Conservation (phyloP, 2,329 filamentous ascomycete species). For the Daldinia sp. region DNA sequence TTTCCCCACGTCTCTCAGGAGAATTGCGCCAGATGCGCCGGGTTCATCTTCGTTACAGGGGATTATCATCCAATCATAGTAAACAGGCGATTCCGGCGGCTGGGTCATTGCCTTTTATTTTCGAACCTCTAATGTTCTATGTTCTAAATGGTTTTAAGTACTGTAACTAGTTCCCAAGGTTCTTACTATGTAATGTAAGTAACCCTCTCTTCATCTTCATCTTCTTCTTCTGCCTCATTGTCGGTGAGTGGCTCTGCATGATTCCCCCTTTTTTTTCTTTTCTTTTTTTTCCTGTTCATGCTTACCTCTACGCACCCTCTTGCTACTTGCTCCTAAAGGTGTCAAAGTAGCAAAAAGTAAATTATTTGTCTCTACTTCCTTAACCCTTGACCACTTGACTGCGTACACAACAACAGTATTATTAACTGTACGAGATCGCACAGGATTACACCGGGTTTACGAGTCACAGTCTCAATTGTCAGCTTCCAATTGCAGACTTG, state of each 20-base stretch:
- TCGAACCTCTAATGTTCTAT: conserved; percentile 36
- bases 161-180: too few species aligned
- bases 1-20: conserved; percentile 26
- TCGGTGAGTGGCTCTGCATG: conserved; percentile 32
- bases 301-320: conserved; percentile 23
- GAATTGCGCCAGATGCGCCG: conserved; percentile 30
- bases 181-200: too few species aligned
- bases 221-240: conserved; percentile 37
- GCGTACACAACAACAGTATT: too few species aligned
- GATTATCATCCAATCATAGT: conserved; percentile 26
- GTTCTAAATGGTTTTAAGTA: too few species aligned
- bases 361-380: too few species aligned
- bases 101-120: conserved; percentile 19
- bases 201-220: too few species aligned
- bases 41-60: conserved; percentile 21
- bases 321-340: background rate
- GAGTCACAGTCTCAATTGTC: conserved; percentile 9
- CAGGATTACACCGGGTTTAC: too few species aligned
- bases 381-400: too few species aligned
- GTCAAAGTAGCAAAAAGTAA: too few species aligned
- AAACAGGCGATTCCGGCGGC: conserved; percentile 22
- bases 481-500: conserved; percentile 4
- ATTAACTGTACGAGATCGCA: background rate
- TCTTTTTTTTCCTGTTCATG: conserved; percentile 20
- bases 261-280: conserved; percentile 14